These are phyloP conservation scores for Penicillium daleae DNA, from an alignment of 495 filamentous ascomycete species.

Conservation along the genomic window DNA sequence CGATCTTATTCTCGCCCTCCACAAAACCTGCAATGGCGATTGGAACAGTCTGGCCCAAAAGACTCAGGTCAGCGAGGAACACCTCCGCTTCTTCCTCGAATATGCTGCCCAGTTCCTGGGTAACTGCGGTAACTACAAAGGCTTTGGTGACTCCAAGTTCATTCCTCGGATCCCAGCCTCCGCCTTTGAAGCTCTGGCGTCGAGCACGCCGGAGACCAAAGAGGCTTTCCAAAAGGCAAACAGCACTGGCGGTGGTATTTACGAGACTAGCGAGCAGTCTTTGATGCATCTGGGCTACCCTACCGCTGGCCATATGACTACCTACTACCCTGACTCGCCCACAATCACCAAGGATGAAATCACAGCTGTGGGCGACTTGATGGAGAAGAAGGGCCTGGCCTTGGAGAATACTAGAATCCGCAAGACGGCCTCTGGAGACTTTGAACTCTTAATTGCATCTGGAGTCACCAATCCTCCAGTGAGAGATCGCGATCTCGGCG, in stretches of 20 bases:
- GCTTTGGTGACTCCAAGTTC: conserved; percentile 94
- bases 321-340: conserved; percentile 89
- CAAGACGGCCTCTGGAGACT: conserved; percentile 72
- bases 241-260: conserved; percentile 68
- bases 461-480: conserved; percentile 59
- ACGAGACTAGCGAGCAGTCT: conserved; percentile 62
- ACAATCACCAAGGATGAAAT: conserved; percentile 88
- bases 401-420: conserved; percentile 87
- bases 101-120: conserved; percentile 90
- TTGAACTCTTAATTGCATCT: conserved; percentile 84
- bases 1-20: conserved; percentile 83
- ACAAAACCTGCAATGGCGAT: conserved; percentile 74
- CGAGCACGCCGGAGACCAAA: conserved; percentile 60
- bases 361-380: conserved; percentile 67
- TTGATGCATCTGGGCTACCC: conserved; percentile 87
- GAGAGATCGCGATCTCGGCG: conserved; percentile 70
- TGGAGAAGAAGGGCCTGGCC: conserved; percentile 72
- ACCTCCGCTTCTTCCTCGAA: conserved; percentile 77
- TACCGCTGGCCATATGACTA: conserved; percentile 79
- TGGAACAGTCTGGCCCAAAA: conserved; percentile 73
- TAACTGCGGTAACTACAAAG: conserved; percentile 94
- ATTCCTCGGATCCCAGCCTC: conserved; percentile 74
- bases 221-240: conserved; percentile 64
- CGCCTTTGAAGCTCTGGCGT: conserved; percentile 72
- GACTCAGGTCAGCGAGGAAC: conserved; percentile 68